Base-by-base conservation (phyloP, 345 rosid species). In the Conringia planisiliqua region DNA sequence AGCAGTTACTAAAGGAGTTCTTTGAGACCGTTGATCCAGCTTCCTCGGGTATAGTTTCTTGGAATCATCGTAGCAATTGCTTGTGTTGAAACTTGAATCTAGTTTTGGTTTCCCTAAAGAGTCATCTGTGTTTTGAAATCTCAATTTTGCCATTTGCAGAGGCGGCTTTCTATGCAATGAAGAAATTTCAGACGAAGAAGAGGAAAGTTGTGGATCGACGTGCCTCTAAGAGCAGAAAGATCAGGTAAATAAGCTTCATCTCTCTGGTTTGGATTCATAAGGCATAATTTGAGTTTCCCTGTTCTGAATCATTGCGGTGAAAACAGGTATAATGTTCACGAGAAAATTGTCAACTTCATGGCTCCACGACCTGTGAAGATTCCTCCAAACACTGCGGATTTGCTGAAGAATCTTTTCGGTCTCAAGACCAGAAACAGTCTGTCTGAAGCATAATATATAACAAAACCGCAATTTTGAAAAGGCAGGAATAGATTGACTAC, bases 181-280 rank as follows among this genome's bases (percentile, higher is more conserved):
- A 85, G 79, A 92, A 82, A 30, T 62, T 87, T 75, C 94, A 81
- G 81, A 86, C 85, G 17, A 95, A 95, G 84, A 92, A 92, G 83
- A 87, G 98, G 69, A 95, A 90, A 79, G 32, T 86, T 13, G 96
- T 95, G 58, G 97, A 95, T 77, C 83, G 92, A 29, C 86, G 90
- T 20, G 98, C 98, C 62, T 95, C 98, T 5, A 92, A 95, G 84
- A 82, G 92, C 79, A 86, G 97, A 48, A 95, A 89, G 86, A 92
- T 92, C 74, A 90, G 96, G 96, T 86, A 54, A 60, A 58, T 11
- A 48, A n/a, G 47, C 10, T 18, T 35, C 22, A 12, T 27, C 56
- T 16, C 17, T 39, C 33, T 69, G 24, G 6, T 5, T 38, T 55
- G 56, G 50, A 40, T 14, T 20, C n/a, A 27, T 40, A 1, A 24